phyloP scores from a whole-genome alignment of 2,329 filamentous ascomycete genomes.

The Fusarium falciforme region DNA sequence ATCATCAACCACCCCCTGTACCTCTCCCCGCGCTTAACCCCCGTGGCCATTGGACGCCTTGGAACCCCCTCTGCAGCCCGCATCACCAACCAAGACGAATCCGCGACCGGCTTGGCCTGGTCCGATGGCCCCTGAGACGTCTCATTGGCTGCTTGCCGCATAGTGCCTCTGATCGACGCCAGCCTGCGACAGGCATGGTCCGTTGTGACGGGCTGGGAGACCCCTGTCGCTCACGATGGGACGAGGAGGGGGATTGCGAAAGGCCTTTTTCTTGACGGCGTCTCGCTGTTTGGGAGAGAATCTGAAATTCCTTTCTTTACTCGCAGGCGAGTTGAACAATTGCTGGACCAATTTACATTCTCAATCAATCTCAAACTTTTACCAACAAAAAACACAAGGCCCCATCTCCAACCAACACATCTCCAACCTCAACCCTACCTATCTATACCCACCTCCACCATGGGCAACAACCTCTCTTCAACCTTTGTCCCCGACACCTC shows the following conservation, averaged over 20 bases:
- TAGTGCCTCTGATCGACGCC: conserved; percentile 17
- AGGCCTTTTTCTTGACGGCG: conserved; percentile 25
- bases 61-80: background rate
- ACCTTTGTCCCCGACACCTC: conserved; percentile 53
- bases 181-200: conserved; percentile 27
- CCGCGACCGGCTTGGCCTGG: conserved; percentile 33
- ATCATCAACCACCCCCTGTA: background rate
- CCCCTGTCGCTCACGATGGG: conserved; percentile 29
- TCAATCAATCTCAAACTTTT: background rate
- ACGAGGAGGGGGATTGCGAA: background rate
- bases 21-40: conserved; percentile 29
- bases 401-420: background rate
- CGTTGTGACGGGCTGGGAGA: conserved; percentile 24
- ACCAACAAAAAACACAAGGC: background rate
- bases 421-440: too few species aligned
- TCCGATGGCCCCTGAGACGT: conserved; percentile 20
- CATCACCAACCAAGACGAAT: conserved; percentile 37
- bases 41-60: conserved; percentile 21
- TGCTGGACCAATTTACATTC: conserved; percentile 14
- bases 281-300: conserved; percentile 7
- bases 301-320: conserved; percentile 24
- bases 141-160: conserved; percentile 11
- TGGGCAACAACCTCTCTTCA: conserved; percentile 57
- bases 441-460: conserved; percentile 35
- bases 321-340: conserved; percentile 40